Evolutionary conservation across 805 yeast species (phyloP), one percentile per base, ranked within the genome.

Genomic region (Candida nonsorbophila): DNA sequence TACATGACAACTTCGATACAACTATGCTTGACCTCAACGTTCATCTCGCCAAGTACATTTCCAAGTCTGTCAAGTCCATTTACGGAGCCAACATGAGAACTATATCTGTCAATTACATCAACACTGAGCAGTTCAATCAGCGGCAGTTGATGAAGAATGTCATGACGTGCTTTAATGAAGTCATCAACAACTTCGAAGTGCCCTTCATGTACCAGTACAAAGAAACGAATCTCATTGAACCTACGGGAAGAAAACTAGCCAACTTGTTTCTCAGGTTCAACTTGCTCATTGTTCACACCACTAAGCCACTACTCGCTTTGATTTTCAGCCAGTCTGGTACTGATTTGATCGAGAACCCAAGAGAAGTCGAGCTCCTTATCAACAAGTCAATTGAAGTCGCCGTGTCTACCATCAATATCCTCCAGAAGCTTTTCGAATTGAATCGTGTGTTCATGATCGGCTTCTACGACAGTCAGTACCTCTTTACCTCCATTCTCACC

Each of bases 21-120:
- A 46, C 47, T 20, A 34, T 49, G 8, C 45, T 63, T 24, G 66
- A 59, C 32, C 39, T 51, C 14, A 61, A 62, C 37, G 67, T 62
- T 14, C 66, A 63, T 27, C 45, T 63, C 37, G 49, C 62, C 14
- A 62, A 63, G 36, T 53, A 52, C 35, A 50, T 60, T 28, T 58
- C 67, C 16, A 55, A 53, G 30, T 51, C 56, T 30, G 51, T 55
- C 21, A 41, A 52, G 31, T 42, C 55, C 29, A 55, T 63, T 16
- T 62, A 60, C 38, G 67, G 68, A 1, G 66, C 69, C 17, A 55
- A 60, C 30, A 49, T 57, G 16, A 41, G 68, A 28, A 58, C 67
- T 5, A 55, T 59, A 36, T 52, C 62, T 7, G 41, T 62, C 22
- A 60, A 57, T 37, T 62, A 61, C 40, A 62, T 62, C 37, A 61